Percentiles rank a stretch among this genome's conserved stretches.
Evolutionary conservation across 345 rosid species (phyloP).

Genomic region (Euclidium syriacum): DNA sequence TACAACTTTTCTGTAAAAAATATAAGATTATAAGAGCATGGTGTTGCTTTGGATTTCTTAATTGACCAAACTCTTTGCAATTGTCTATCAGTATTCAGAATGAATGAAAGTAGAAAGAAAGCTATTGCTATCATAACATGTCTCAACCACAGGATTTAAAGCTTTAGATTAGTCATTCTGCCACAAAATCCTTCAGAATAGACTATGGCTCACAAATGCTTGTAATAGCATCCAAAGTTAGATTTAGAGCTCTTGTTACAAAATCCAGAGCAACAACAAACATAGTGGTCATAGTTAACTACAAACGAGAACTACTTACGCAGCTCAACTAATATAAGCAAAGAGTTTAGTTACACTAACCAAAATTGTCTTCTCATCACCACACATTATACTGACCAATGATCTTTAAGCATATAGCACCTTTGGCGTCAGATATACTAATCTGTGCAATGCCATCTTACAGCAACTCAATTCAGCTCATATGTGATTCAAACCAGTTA

Average conservation of each 20-base stretch:
- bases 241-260: not conserved
- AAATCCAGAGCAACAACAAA: not conserved
- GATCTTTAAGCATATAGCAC: not conserved
- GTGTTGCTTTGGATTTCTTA: no score
- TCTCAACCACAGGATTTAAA: no score
- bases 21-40: no score
- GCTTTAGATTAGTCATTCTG: no score
- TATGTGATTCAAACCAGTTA: conserved; percentile 86
- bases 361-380: not conserved
- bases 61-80: no score
- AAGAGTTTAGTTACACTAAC: not conserved
- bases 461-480: conserved; percentile 32
- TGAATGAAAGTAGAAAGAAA: no score
- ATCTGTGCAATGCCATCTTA: not conserved
- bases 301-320: not conserved
- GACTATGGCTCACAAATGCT: no score
- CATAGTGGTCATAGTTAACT: not conserved
- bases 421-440: not conserved
- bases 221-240: not conserved
- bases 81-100: no score
- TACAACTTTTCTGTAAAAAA: no score
- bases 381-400: not conserved
- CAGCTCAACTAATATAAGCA: not conserved
- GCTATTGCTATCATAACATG: no score
- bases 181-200: no score